Base-by-base conservation (phyloP, 2,329 filamentous ascomycete genomes). In the Diaporthe humulicola region DNA sequence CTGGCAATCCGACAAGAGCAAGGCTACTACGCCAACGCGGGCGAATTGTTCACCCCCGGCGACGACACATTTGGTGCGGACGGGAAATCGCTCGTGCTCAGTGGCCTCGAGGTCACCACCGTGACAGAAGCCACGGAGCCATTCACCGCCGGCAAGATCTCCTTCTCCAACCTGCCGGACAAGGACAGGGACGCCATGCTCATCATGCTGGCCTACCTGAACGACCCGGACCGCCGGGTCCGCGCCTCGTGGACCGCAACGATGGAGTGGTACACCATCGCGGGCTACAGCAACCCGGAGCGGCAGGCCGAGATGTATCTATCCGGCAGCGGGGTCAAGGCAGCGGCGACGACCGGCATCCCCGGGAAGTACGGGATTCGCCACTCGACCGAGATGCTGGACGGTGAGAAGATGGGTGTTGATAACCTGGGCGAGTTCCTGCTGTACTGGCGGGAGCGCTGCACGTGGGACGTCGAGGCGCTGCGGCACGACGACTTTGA, bases 381-480 rank as follows among this genome's bases (percentile, higher is more conserved):
- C 40, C 38, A 22, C 28, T 50, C 66, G 3, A 52, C 58, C 17
- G 75, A 71, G 66, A 45, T 58, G 5, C 36, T 74, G 36, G 60
- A 33, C 36, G 74, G 75, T 7, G 75, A 77, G 66, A 54, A 60
- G 40, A 74, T 74, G 48, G 19, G 60, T 28, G 42, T 25, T n/a
- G 61, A 77, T 33, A 69, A 77, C 48, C 71, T 77, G 8, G 74
- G 75, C 25, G 74, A 77, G 69, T 77, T 75, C 36, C 58, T 77
- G 15, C 38, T 77, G 10, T 75, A 75, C 61, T 77, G 74, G 67
- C 70, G 75, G 15, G 74, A 77, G 58, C 56, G 75, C 4, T 71
- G 56, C 56, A 52, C 36, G 54, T 73, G 45, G 75, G 75, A 54
- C 22, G 42, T 61, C 45, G 48, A 48, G 50, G 69, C 54, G 4